Conservation (phyloP, 768 basidiomycete species). For the Pleurotus platypus region DNA sequence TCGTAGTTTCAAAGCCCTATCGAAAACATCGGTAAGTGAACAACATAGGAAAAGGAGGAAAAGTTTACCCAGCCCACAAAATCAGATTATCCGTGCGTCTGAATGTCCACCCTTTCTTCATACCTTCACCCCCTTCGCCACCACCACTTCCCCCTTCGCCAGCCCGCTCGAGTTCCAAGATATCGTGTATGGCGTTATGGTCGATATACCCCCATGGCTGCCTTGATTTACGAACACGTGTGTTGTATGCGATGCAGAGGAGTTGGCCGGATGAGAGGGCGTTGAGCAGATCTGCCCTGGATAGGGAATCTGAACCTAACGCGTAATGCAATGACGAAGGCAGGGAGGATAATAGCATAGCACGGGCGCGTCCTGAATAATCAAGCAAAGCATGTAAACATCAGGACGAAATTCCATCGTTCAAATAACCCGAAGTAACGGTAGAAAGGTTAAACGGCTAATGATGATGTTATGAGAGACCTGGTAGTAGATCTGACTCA, state of each 20-base stretch:
- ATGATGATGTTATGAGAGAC: background rate
- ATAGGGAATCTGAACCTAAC: background rate
- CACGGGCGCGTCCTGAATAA: slow-evolving; percentile 56
- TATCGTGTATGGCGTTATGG: slow-evolving; percentile 74
- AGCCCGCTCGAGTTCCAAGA: slow-evolving; percentile 59
- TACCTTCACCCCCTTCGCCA: slow-evolving; percentile 31
- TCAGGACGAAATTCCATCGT: no score
- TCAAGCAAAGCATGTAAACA: background rate
- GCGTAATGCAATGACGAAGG: slow-evolving; percentile 32
- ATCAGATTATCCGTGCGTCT: slow-evolving; percentile 82
- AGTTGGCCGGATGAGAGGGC: slow-evolving; percentile 74
- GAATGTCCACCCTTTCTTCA: slow-evolving; percentile 76
- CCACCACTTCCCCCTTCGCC: slow-evolving; percentile 15
- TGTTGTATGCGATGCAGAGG: slow-evolving; percentile 79
- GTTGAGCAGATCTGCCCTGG: slow-evolving; percentile 35
- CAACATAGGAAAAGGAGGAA: background rate
- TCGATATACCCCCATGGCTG: slow-evolving; percentile 89
- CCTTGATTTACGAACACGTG: slow-evolving; percentile 72
- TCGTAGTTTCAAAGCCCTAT: slow-evolving; percentile 76
- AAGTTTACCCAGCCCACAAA: slow-evolving; percentile 68
- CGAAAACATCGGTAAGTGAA: background rate
- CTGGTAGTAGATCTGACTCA: slow-evolving; percentile 22
- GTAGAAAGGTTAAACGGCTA: background rate
- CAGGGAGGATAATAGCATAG: slow-evolving; percentile 56
- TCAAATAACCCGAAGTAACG: slow-evolving; percentile 1